Conservation (phyloP, 1,139 yeast species). For the Pichia sp. region DNA sequence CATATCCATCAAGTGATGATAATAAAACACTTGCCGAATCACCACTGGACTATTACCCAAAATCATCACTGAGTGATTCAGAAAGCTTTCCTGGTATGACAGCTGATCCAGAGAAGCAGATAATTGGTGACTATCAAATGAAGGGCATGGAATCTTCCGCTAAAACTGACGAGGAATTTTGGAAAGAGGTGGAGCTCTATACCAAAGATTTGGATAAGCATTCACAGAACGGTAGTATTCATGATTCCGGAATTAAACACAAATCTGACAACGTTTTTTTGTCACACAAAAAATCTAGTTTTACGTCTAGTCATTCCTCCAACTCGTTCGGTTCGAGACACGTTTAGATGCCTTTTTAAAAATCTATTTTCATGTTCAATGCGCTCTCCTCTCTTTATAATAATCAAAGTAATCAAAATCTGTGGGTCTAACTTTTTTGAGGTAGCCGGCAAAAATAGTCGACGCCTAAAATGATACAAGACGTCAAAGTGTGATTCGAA, state of each 20-base stretch:
- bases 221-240: slow-evolving; percentile 7
- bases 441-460: too few species aligned
- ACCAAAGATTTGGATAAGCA: slow-evolving; percentile 25
- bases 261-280: background rate
- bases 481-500: too few species aligned
- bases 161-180: slow-evolving; percentile 20
- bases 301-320: background rate
- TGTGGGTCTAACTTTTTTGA: too few species aligned
- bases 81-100: slow-evolving; percentile 3
- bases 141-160: slow-evolving; percentile 10
- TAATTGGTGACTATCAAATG: slow-evolving; percentile 2
- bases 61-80: slow-evolving; percentile 7
- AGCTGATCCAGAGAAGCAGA: slow-evolving; percentile 6
- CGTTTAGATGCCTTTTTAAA: background rate
- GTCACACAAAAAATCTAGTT: background rate
- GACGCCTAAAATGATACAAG: too few species aligned
- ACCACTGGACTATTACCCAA: slow-evolving; percentile 16
- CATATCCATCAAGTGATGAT: slow-evolving; percentile 17
- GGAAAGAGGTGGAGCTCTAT: slow-evolving; percentile 31
- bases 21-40: slow-evolving; percentile 13
- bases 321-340: background rate
- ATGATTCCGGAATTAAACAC: background rate
- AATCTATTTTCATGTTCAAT: background rate
- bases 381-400: background rate
- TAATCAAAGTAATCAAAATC: background rate